Evolutionary conservation across 2,329 filamentous ascomycete genomes (phyloP), one percentile per base, ranked within the genome.

Genomic region (Sporothrix protearum): DNA sequence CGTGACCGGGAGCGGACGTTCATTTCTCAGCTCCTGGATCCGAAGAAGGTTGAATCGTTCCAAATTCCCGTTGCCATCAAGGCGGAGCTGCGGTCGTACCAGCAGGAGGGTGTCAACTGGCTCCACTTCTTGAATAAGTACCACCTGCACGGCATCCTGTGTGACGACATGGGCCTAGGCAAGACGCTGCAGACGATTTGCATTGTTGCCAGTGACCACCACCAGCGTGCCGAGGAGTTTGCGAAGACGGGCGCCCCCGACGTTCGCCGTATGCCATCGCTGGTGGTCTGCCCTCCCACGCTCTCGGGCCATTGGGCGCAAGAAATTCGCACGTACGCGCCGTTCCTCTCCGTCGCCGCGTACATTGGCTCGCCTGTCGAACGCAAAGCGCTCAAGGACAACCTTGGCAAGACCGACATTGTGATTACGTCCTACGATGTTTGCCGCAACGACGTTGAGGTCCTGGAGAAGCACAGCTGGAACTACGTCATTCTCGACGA

Each of bases 51-150:
- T 30, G 96, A 99, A 80, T 85, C 92, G 0, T 99, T 98, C 81
- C 84, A 91, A 75, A 96, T 99, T 61, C 96, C 96, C 0, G 96
- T 99, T 57, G 92, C 93, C 4, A 99, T 99, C 84, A 98, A 98
- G 81, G 96, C 96, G 0, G 93, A 97, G 77, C 87, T 99, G 68
- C 92, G 96, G 74, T 97, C 94, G 0, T 99, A 99, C 79, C 96
- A 99, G 80, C 96, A 99, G 80, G 96, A 99, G 70, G 96, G 96
- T 79, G 95, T 99, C 78, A 99, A 99, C 79, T 99, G 96, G 96
- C 88, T 99, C 68, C 91, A 96, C 71, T 99, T 99, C 83, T 89
- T 99, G 76, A 99, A 99, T 80, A 94, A 94, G 72, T 99, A 98
- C 79, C 95, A 99, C 77, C 88, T 99, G 1, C 96, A 99, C 77